phyloP scores from a whole-genome alignment of 805 yeast species.

The Pichia exigua region DNA sequence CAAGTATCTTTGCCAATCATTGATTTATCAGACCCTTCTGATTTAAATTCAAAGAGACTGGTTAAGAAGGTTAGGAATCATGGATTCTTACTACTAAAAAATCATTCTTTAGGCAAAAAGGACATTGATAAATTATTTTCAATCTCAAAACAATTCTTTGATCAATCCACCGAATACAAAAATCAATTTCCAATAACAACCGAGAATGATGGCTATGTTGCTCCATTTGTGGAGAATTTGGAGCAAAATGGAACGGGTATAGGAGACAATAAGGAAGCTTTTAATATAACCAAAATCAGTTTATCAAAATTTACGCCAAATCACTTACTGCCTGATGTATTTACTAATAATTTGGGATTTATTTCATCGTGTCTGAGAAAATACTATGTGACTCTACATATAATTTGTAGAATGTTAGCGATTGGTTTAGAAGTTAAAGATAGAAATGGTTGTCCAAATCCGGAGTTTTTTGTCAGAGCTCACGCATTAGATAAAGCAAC shows the following conservation, averaged over 20 bases:
- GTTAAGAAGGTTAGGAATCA: constrained; percentile 41
- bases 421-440: constrained; percentile 52
- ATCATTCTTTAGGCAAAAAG: constrained; percentile 35
- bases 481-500: constrained; percentile 43
- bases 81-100: constrained; percentile 41
- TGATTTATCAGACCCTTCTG: constrained; percentile 1
- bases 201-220: constrained; percentile 40
- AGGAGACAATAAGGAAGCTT: constrained; percentile 63
- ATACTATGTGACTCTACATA: constrained; percentile 8
- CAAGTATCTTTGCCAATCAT: not conserved
- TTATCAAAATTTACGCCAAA: constrained; percentile 37
- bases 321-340: constrained; percentile 42
- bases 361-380: constrained; percentile 24
- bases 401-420: constrained; percentile 41
- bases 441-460: constrained; percentile 29
- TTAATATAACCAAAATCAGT: constrained; percentile 50
- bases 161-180: constrained; percentile 30
- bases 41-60: constrained; percentile 24
- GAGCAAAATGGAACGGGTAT: constrained; percentile 19
- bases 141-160: constrained; percentile 34
- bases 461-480: constrained; percentile 50
- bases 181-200: constrained; percentile 26
- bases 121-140: constrained; percentile 33
- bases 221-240: constrained; percentile 32
- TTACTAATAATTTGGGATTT: constrained; percentile 32